Base-by-base conservation (phyloP, 2,329 filamentous ascomycete species). In the Zymoseptoria tritici region DNA sequence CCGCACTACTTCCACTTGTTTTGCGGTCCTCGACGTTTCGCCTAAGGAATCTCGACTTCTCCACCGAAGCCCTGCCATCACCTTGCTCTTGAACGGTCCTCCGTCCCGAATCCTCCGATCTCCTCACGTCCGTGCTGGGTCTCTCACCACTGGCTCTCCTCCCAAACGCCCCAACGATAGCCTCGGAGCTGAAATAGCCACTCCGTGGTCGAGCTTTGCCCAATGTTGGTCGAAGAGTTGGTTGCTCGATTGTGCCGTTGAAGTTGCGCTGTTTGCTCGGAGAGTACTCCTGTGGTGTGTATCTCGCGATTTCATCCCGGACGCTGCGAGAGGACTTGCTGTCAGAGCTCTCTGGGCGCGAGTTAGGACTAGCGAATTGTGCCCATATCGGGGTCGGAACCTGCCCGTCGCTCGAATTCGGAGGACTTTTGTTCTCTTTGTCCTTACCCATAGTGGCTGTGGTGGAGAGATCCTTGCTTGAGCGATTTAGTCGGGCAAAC, bases 371-470 rank as follows among this genome's bases (percentile, higher is more conserved):
- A 59, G 80, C 76, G 71, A 93, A 94, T 68, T 94, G 87, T 13
- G 89, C 84, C 80, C 90, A 96, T 58, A 93, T 91, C 22, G 92
- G 91, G 1, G 88, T 85, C 19, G 75, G 68, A 21, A 75, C 69
- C 55, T 77, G 75, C 49, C 77, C 75, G 16, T 73, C 71, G 7
- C 74, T 69, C 11, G 77, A 71, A 3, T 78, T 60, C 0, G 80
- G 77, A 3, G 89, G 90, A 31, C 83, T 86, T 57, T 81, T 82
- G 72, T 96, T 96, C 74, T 96, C 91, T 75, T 96, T 96, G 73
- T 93, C 87, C 68, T 83, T 87, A 26, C 76, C 73, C 29, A 26
- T 16, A 13, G 56, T 20, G 22, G 78, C 74, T 57, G 80, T 78
- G 6, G 84, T 82, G 11, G 84, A 82, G 36, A 76, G 76, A 57